Conservation (phyloP, 805 yeast genomes). For the Jamesozyma jinghongensis region DNA sequence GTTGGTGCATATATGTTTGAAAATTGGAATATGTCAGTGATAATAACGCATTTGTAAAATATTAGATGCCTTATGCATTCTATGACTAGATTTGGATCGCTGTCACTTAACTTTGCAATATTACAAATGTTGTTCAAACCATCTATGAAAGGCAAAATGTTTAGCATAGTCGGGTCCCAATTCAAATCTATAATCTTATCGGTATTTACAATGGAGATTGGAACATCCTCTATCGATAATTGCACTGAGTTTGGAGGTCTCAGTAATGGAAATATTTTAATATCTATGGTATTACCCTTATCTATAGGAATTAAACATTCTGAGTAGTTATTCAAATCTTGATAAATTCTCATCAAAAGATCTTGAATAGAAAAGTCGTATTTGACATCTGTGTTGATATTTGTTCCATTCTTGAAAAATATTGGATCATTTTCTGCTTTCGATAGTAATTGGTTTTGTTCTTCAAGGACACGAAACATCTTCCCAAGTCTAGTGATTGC, state of each 20-base stretch:
- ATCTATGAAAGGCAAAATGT: slow-evolving; percentile 74
- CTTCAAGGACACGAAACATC: slow-evolving; percentile 85
- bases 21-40: slow-evolving; percentile 84
- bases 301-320: slow-evolving; percentile 95
- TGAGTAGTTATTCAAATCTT: slow-evolving; percentile 88
- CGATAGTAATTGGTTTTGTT: slow-evolving; percentile 72
- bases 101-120: slow-evolving; percentile 71
- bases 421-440: slow-evolving; percentile 36
- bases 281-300: slow-evolving; percentile 80
- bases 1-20: slow-evolving; percentile 85
- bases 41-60: slow-evolving; percentile 77
- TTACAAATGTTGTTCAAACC: slow-evolving; percentile 77
- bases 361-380: slow-evolving; percentile 50
- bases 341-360: slow-evolving; percentile 80
- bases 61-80: slow-evolving; percentile 86
- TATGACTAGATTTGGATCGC: slow-evolving; percentile 67
- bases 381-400: slow-evolving; percentile 7
- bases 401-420: slow-evolving; percentile 9
- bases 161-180: slow-evolving; percentile 96
- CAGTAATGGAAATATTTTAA: slow-evolving; percentile 84
- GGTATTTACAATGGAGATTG: slow-evolving; percentile 76
- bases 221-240: slow-evolving; percentile 76
- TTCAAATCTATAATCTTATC: slow-evolving; percentile 69
- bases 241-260: slow-evolving; percentile 66
- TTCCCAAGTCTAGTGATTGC: slow-evolving; percentile 76